Conservation (phyloP, 2,329 filamentous ascomycete genomes). For the Basipetospora chlamydospora region DNA sequence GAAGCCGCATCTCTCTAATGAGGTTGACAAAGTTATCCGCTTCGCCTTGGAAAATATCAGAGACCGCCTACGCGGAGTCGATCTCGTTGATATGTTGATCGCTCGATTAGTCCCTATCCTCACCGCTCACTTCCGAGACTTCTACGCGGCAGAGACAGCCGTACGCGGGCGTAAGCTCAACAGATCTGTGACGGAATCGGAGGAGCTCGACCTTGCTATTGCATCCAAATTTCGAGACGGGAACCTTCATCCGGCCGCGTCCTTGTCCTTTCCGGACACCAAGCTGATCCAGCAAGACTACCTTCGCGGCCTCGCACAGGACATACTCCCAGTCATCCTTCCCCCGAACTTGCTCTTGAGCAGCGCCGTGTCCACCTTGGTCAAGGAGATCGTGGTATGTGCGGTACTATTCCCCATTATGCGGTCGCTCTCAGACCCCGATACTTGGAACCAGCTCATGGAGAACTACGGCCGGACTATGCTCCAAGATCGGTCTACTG, state of each 20-base stretch:
- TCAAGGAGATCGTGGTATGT: constrained; percentile 84
- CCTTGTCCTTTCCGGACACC: constrained; percentile 68
- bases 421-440: constrained; percentile 71
- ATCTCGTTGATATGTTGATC: constrained; percentile 72
- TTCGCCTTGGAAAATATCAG: constrained; percentile 55
- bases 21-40: constrained; percentile 71
- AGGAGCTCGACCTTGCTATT: constrained; percentile 89
- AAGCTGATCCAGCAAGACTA: constrained; percentile 81
- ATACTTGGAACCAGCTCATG: constrained; percentile 95
- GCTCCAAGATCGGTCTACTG: constrained; percentile 89
- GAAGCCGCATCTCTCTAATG: constrained; percentile 66
- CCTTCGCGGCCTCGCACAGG: constrained; percentile 58
- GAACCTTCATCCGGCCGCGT: constrained; percentile 74
- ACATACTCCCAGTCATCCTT: constrained; percentile 60
- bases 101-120: constrained; percentile 75
- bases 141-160: constrained; percentile 75
- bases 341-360: constrained; percentile 63
- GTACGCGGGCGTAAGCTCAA: constrained; percentile 82
- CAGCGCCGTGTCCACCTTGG: constrained; percentile 61
- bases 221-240: constrained; percentile 88
- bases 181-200: constrained; percentile 83
- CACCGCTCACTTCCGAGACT: constrained; percentile 78
- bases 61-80: constrained; percentile 58
- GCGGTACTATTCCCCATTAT: constrained; percentile 76
- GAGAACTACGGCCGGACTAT: constrained; percentile 76